Percentiles rank a stretch among this genome's conserved stretches.
Evolutionary conservation across 2,329 filamentous ascomycete species (phyloP).

Genomic region (Exophiala mesophila): DNA sequence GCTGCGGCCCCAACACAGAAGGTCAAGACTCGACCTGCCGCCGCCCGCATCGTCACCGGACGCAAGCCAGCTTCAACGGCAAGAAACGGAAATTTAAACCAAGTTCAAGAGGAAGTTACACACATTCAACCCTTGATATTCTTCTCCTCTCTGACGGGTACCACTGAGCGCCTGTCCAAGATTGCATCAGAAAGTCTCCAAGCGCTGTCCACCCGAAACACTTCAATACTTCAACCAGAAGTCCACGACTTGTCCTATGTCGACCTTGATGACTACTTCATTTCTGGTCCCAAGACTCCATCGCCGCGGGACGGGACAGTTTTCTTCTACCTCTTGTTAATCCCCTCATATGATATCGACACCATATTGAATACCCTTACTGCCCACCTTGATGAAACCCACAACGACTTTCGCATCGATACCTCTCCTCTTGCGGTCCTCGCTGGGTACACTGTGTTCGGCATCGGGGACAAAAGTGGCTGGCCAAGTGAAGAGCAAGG

Average conservation of each 20-base stretch:
- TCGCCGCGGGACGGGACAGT: slow-evolving; percentile 27
- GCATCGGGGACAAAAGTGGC: slow-evolving; percentile 82
- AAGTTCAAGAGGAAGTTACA: slow-evolving; percentile 1
- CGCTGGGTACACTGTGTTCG: slow-evolving; percentile 87
- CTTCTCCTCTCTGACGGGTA: slow-evolving; percentile 82
- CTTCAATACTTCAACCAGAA: slow-evolving; percentile 51
- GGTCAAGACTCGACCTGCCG: slow-evolving; percentile 16
- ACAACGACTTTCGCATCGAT: slow-evolving; percentile 94
- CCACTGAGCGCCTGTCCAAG: slow-evolving; percentile 69
- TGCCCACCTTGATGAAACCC: slow-evolving; percentile 82
- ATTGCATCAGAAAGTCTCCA: slow-evolving; percentile 56
- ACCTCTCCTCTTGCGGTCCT: slow-evolving; percentile 73
- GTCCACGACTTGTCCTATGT: slow-evolving; percentile 76
- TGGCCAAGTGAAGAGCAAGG: slow-evolving; percentile 90
- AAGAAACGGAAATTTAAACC: slow-evolving; percentile 1
- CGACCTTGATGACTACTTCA: slow-evolving; percentile 91
- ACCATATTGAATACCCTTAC: slow-evolving; percentile 84
- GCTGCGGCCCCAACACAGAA: background rate
- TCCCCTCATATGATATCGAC: slow-evolving; percentile 94
- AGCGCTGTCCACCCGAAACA: slow-evolving; percentile 25
- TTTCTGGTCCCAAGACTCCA: slow-evolving; percentile 54
- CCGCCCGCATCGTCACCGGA: slow-evolving; percentile 22
- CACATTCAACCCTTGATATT: slow-evolving; percentile 69
- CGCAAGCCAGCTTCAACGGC: slow-evolving; percentile 19
- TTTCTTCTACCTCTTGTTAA: slow-evolving; percentile 72